Evolutionary conservation across 2,329 filamentous ascomycete species (phyloP).

Genomic region (Neopestalotiopsis rosae): DNA sequence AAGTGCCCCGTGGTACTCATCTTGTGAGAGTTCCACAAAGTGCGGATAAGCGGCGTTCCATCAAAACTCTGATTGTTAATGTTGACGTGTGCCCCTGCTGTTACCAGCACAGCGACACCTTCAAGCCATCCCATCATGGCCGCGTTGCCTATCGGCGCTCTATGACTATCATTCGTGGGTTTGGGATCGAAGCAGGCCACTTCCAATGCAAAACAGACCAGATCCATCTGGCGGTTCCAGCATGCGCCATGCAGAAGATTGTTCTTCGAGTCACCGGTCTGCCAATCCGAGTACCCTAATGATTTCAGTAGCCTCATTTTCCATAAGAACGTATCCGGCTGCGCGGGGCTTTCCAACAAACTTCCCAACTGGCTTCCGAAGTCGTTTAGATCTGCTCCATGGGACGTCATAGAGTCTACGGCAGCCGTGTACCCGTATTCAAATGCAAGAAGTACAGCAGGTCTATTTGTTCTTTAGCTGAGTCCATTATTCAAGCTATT

Average conservation of each 20-base stretch:
- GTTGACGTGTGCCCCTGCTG: too few relatives aligned
- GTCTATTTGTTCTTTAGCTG: too few relatives aligned
- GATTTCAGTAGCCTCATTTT: background rate
- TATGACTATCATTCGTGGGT: rapidly evolving
- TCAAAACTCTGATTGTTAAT: too few relatives aligned
- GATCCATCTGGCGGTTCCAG: background rate
- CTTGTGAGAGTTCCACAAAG: too few relatives aligned
- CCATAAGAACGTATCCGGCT: too few relatives aligned
- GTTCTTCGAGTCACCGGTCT: background rate
- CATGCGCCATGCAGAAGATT: background rate
- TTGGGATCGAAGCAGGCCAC: background rate
- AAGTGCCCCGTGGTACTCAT: too few relatives aligned
- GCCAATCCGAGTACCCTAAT: background rate
- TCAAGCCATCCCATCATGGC: too few relatives aligned
- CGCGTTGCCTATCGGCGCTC: background rate
- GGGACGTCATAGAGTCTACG: background rate
- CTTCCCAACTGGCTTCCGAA: too few relatives aligned
- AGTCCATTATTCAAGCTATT: too few relatives aligned
- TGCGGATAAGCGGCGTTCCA: too few relatives aligned
- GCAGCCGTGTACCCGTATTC: background rate
- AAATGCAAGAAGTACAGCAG: background rate
- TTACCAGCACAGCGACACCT: too few relatives aligned
- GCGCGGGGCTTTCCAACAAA: too few relatives aligned
- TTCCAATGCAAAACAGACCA: background rate
- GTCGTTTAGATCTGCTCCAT: background rate